Evolutionary conservation across 2,329 filamentous ascomycete genomes (phyloP), one percentile per base, ranked within the genome.

Genomic region (Colletotrichum cuscutae): DNA sequence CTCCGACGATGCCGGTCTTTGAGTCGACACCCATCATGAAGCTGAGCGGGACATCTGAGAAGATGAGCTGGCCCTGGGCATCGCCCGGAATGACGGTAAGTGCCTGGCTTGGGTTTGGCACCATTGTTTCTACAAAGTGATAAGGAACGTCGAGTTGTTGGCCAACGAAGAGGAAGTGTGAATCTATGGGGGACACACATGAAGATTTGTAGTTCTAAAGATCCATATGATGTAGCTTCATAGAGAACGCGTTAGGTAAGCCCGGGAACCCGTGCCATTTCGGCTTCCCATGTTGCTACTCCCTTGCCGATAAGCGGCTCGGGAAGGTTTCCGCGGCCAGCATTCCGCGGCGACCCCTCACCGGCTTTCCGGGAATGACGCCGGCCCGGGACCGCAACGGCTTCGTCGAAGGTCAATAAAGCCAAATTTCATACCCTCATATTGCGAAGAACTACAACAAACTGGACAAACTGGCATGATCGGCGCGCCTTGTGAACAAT

Each of bases 11-110:
- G 46, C 86, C 84, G 0, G 81, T 85, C 4, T 78, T 66, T 1
- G 82, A 77, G 52, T 84, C 75, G 1, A 86, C 81, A 0, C 86
- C 86, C 8, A 83, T 83, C 85, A 84, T 86, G 76, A 87, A 87
- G 76, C 85, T 87, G 24, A 87, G 75, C 19, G 42, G 42, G 11
- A 49, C 19, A 49, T 49, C 42, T 9, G 42, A 49, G 19, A 49
- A 22, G 4, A 49, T 22, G 19, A 49, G 19, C 42, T n/a, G 19
- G 19, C 42, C 42, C 42, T 22, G 19, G 19, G 42, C 42, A 4
- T n/a, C 7, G 19, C 42, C 42, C 7, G 42, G 42, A n/a, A 49
- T n/a, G 42, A 49, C 42, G 19, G 42, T 8, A n/a, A 49, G 42
- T n/a, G 42, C 19, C 42, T n/a, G 42, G 42, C 42, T 22, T n/a